These are phyloP conservation scores for Lichenothelia convexa DNA, from an alignment of 495 filamentous ascomycete genomes.

Conservation along the genomic window DNA sequence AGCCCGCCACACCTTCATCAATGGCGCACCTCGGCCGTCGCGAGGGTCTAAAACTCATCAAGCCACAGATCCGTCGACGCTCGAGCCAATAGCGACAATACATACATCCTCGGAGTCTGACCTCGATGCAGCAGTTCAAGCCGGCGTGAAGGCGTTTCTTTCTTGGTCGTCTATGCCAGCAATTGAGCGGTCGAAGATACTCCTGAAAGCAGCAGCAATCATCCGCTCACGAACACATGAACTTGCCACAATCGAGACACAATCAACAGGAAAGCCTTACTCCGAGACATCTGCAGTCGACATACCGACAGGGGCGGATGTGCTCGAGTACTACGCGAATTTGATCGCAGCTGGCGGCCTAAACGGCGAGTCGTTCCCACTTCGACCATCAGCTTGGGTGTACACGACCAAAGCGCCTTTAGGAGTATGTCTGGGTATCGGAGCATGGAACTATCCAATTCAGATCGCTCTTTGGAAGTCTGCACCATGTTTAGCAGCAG, in stretches of 20 bases:
- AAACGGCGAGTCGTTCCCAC: conserved; percentile 47
- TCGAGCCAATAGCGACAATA: conserved; percentile 41
- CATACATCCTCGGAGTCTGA: conserved; percentile 42
- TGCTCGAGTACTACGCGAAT: conserved; percentile 60
- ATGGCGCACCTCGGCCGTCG: conserved; percentile 39
- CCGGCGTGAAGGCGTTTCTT: conserved; percentile 43
- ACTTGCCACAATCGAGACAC: conserved; percentile 48
- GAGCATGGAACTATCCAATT: conserved; percentile 75
- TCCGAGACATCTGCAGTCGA: conserved; percentile 61
- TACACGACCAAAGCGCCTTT: conserved; percentile 58
- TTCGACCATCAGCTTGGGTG: conserved; percentile 53
- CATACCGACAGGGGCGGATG: conserved; percentile 55
- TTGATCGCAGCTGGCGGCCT: conserved; percentile 49
- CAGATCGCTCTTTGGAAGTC: conserved; percentile 82
- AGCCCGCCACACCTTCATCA: conserved; percentile 48
- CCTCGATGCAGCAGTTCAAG: conserved; percentile 44
- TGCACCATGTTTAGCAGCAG: conserved; percentile 62
- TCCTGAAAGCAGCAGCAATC: conserved; percentile 46
- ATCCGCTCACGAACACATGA: conserved; percentile 51
- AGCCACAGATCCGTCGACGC: conserved; percentile 49
- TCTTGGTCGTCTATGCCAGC: conserved; percentile 48
- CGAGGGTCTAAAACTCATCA: conserved; percentile 44
- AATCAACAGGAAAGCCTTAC: conserved; percentile 58
- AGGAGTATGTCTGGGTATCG: conserved; percentile 63
- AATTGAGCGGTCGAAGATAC: conserved; percentile 47